Percentiles rank a stretch among this genome's conserved stretches.
Conservation (phyloP, 306 rosid genomes). For the Sophora flavescens region DNA sequence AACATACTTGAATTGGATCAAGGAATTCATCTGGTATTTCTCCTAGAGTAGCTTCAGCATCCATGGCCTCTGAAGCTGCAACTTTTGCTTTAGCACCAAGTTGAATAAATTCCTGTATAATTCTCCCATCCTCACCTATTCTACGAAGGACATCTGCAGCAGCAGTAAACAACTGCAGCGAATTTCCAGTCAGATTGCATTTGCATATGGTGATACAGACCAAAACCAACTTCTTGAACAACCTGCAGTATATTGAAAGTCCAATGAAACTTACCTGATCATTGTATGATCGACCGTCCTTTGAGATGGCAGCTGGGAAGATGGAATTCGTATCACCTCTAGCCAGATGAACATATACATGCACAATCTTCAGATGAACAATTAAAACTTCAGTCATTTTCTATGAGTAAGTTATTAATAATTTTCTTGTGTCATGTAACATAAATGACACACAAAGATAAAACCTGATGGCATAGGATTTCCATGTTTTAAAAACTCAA, state of each 20-base stretch:
- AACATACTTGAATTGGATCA: slow-evolving; percentile 94
- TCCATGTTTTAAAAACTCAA: too few relatives aligned
- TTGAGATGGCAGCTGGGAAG: slow-evolving; percentile 93
- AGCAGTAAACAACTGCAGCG: slow-evolving; percentile 86
- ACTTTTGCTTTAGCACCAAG: slow-evolving; percentile 90
- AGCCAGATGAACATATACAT: slow-evolving; percentile 89
- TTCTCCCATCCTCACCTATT: slow-evolving; percentile 90
- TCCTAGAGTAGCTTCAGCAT: slow-evolving; percentile 89
- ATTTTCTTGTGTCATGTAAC: background rate
- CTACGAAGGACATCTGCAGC: slow-evolving; percentile 85
- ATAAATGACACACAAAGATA: background rate
- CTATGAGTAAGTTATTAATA: background rate
- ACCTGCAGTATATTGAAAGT: slow-evolving; percentile 3
- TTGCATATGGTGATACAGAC: slow-evolving; percentile 24
- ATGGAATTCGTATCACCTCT: slow-evolving; percentile 79
- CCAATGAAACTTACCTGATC: slow-evolving; percentile 71
- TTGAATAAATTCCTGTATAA: slow-evolving; percentile 78
- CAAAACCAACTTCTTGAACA: slow-evolving; percentile 13
- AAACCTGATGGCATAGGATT: too few relatives aligned
- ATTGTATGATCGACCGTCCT: slow-evolving; percentile 97
- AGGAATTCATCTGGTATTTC: slow-evolving; percentile 99
- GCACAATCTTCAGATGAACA: slow-evolving; percentile 72
- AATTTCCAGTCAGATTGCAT: slow-evolving; percentile 45
- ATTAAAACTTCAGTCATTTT: background rate
- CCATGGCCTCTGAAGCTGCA: slow-evolving; percentile 98